phyloP scores from a whole-genome alignment of 163 green algal genomes.

The Volvox carteri region DNA sequence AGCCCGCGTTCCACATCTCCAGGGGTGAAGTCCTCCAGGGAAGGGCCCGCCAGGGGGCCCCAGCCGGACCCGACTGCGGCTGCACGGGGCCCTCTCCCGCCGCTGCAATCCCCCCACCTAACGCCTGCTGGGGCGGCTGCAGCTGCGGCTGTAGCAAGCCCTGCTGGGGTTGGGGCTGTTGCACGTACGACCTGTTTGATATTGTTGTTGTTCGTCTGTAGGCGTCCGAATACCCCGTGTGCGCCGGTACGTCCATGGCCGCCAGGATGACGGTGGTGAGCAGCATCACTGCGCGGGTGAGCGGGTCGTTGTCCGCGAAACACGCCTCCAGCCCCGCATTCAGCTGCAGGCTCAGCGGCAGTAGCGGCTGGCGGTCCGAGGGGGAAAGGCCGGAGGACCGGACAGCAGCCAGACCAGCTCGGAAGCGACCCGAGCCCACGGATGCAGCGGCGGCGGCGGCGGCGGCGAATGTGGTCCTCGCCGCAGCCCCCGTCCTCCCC shows the following conservation, averaged over 20 bases:
- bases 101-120: neutral
- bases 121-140: neutral
- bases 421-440: conserved; percentile 5
- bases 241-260: neutral
- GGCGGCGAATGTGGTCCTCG: neutral
- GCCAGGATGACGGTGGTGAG: neutral
- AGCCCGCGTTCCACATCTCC: neutral
- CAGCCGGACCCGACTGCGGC: neutral
- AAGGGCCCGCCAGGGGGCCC: no score
- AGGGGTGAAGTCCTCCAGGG: neutral
- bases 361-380: neutral
- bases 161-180: neutral
- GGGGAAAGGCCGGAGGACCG: neutral
- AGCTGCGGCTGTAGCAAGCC: neutral
- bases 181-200: no score
- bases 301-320: neutral
- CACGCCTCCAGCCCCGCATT: neutral
- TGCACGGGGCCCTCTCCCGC: neutral
- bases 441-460: neutral
- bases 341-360: conserved; percentile 7
- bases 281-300: conserved; percentile 12
- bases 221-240: neutral
- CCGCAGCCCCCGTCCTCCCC: neutral
- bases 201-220: neutral
- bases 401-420: neutral